Base-by-base conservation (phyloP, 306 rosid genomes). In the Rubus idaeus region DNA sequence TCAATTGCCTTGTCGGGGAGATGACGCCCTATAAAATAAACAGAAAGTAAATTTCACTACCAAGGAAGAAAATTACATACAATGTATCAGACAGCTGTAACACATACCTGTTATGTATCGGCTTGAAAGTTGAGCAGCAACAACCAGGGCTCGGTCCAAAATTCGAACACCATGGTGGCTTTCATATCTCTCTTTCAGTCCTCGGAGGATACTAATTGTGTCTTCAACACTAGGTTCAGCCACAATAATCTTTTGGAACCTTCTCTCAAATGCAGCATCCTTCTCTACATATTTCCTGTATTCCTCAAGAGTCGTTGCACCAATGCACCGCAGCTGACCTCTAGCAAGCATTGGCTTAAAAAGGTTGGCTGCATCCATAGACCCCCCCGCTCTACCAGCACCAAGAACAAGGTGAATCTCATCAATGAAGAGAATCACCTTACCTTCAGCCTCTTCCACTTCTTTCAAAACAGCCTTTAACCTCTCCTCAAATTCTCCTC, bases 1-100 rank as follows among this genome's bases (percentile, higher is more conserved):
- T 91, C 98, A 72, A 94, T 94, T 0, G 98, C 98, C 87, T 94
- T 94, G 39, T 94, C 98, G 0, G 97, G 97, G 63, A 94, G 91
- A 84, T 94, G 93, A 8, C 98, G 98, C 53, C 96, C 98, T 93
- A 70, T 14, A 73, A 80, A 84, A 79, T 4, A 17, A 46, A 73
- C 53, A 75, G 65, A 10, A 55, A 13, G 8, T 42, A 30, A 30
- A 30, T 30, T 5, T 45, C 10, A 5, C 7, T 5, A 45, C 49
- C 35, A 30, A 30, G 35, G 35, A 30, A 30, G 35, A 30, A 30
- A 30, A 30, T 30, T 30, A 30, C 35, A 30, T 30, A 30, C 35
- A 30, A 30, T 30, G 35, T 30, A n/a, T n/a, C n/a, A 30, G 35
- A 0, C 35, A 30, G 35, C 35, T 30, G 35, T 30, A 30, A 37